Conservation (phyloP, 208 protist genomes). For the Leishmania amazonensis region DNA sequence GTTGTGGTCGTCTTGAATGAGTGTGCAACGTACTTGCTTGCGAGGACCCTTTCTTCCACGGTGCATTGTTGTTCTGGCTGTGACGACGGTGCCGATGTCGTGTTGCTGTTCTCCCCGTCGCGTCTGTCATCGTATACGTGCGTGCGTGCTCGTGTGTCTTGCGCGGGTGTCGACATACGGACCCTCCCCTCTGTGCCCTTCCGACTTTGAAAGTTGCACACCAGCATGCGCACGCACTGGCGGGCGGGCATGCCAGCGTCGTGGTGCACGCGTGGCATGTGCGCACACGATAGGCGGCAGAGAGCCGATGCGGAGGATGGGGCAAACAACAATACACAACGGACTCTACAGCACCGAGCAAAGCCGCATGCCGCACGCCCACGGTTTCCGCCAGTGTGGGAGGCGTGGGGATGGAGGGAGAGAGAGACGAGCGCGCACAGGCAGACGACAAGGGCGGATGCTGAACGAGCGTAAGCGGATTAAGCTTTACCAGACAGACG, state of each 20-base stretch:
- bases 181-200: no score
- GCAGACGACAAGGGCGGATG: neutral
- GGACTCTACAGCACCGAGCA: neutral
- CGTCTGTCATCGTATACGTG: neutral
- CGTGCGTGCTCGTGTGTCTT: neutral
- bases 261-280: neutral
- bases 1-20: neutral
- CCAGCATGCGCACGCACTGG: no score
- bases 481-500: neutral
- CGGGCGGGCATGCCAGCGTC: neutral
- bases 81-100: neutral
- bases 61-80: neutral
- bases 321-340: neutral
- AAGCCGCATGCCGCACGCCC: neutral
- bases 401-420: neutral
- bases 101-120: neutral
- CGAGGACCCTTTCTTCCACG: neutral
- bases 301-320: neutral
- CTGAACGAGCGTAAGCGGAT: neutral
- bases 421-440: neutral
- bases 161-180: neutral
- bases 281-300: neutral
- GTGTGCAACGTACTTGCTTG: neutral
- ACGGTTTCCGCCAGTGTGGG: neutral
- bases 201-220: neutral